A percentile compares a stretch with the other conserved stretches of the same genome.
phyloP scores from a whole-genome alignment of 1,139 yeast species.

The Magnusiomyces fungicola region DNA sequence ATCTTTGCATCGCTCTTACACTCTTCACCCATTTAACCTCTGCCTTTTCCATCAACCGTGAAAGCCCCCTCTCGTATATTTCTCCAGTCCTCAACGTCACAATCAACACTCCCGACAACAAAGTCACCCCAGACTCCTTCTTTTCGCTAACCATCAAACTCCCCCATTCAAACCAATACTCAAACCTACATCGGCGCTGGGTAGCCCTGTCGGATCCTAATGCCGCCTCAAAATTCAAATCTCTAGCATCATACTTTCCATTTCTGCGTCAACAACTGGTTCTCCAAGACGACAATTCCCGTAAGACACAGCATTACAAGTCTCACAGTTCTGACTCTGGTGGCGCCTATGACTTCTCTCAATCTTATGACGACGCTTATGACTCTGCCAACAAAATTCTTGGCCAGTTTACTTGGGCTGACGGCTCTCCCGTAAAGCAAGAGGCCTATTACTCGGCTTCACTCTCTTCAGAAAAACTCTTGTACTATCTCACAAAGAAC shows the following conservation, averaged over 20 bases:
- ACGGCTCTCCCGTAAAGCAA: conserved; percentile 7
- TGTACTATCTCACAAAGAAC: conserved; percentile 25
- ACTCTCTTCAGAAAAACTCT: conserved; percentile 21
- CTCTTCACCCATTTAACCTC: not conserved
- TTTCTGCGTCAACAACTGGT: not conserved
- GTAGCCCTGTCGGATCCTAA: conserved; percentile 30
- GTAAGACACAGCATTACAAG: too few relatives aligned
- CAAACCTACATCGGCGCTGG: conserved; percentile 28
- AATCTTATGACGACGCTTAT: not conserved
- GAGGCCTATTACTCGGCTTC: conserved; percentile 8
- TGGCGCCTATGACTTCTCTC: too few relatives aligned
- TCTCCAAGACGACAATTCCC: not conserved
- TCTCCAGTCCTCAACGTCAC: conserved; percentile 19
- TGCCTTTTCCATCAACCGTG: conserved; percentile 18
- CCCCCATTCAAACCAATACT: conserved; percentile 23
- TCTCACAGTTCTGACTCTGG: too few relatives aligned
- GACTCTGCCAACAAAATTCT: not conserved
- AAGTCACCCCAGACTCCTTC: conserved; percentile 12
- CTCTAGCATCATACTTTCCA: conserved; percentile 4
- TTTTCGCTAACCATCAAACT: conserved; percentile 21
- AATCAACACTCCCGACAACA: conserved; percentile 16
- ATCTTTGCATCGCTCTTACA: not conserved
- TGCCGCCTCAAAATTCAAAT: conserved; percentile 14
- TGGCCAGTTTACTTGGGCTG: conserved; percentile 11
- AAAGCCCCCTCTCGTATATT: conserved; percentile 21